Conservation (phyloP, 768 basidiomycete genomes). For the Mycena epipterygia region DNA sequence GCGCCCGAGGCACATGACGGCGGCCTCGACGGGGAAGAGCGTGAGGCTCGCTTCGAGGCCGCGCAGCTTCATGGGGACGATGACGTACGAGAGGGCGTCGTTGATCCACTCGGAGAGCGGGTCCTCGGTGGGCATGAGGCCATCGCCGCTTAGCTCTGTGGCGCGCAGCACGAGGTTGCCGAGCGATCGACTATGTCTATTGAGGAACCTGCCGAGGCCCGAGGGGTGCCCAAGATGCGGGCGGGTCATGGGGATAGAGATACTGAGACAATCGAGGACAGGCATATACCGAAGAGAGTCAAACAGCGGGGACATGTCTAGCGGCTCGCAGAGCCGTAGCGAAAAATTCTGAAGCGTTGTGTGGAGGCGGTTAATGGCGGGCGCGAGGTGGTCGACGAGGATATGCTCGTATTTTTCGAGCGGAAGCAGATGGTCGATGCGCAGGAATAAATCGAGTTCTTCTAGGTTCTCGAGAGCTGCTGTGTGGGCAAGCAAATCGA, state of each 20-base stretch:
- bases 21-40: slow-evolving; percentile 54
- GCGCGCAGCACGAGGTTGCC: slow-evolving; percentile 56
- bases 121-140: slow-evolving; percentile 44
- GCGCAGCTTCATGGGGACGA: slow-evolving; percentile 45
- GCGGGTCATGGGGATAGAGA: slow-evolving; percentile 56
- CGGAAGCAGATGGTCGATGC: slow-evolving; percentile 50
- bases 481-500: slow-evolving; percentile 48
- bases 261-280: slow-evolving; percentile 49
- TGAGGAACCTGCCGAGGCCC: slow-evolving; percentile 53
- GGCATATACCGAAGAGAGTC: slow-evolving; percentile 48
- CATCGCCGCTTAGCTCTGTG: slow-evolving; percentile 55
- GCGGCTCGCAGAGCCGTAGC: slow-evolving; percentile 59
- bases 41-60: slow-evolving; percentile 52
- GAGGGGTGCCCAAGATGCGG: slow-evolving; percentile 59
- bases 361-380: slow-evolving; percentile 52
- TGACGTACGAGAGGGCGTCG: slow-evolving; percentile 42
- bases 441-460: slow-evolving; percentile 59
- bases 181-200: slow-evolving; percentile 51
- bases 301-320: slow-evolving; percentile 60
- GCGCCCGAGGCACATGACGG: slow-evolving; percentile 47
- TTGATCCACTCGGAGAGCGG: slow-evolving; percentile 56
- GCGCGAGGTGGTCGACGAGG: slow-evolving; percentile 54
- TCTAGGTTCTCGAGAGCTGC: slow-evolving; percentile 50
- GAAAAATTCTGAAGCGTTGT: slow-evolving; percentile 53
- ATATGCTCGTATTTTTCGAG: slow-evolving; percentile 45